These are phyloP conservation scores for Ganoderma boninense DNA, from an alignment of 1,284 basidiomycete species.

Conservation along the genomic window DNA sequence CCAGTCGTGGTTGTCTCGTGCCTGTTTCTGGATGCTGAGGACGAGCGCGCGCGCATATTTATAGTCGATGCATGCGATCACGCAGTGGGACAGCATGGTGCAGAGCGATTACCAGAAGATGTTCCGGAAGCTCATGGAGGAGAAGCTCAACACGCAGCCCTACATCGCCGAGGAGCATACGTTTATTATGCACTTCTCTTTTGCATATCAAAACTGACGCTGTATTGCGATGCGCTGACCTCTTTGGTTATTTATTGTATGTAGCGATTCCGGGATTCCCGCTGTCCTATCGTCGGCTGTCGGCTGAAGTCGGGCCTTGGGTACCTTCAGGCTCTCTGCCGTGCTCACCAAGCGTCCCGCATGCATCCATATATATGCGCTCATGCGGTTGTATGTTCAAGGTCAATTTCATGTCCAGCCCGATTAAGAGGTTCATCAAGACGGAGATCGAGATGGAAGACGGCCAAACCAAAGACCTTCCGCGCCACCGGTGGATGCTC, in stretches of 20 bases:
- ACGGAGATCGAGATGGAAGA: conserved; percentile 64
- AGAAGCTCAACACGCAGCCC: conserved; percentile 61
- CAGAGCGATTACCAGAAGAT: conserved; percentile 48
- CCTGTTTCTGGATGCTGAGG: too few species aligned
- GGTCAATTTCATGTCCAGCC: conserved; percentile 60
- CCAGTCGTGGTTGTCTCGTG: too few species aligned
- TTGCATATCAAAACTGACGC: background rate
- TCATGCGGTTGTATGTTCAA: conserved; percentile 28
- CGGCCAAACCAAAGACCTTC: conserved; percentile 54
- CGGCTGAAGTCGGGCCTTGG: conserved; percentile 71
- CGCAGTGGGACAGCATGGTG: conserved; percentile 51
- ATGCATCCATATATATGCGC: background rate
- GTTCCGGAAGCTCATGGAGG: conserved; percentile 57
- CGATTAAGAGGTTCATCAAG: conserved; percentile 59
- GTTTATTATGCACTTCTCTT: background rate
- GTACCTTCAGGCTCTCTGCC: conserved; percentile 67
- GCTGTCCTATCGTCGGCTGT: conserved; percentile 62
- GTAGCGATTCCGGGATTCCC: conserved; percentile 66
- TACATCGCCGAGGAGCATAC: conserved; percentile 65
- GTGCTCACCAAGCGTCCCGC: conserved; percentile 49
- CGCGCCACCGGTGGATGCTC: conserved; percentile 38
- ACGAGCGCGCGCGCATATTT: too few species aligned
- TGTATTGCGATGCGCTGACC: background rate
- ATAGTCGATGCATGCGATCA: conserved; percentile 56
- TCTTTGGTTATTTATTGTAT: background rate